Evolutionary conservation across 2,329 filamentous ascomycete genomes (phyloP), one percentile per base, ranked within the genome.

Genomic region (Sporothrix brunneoviolacea): DNA sequence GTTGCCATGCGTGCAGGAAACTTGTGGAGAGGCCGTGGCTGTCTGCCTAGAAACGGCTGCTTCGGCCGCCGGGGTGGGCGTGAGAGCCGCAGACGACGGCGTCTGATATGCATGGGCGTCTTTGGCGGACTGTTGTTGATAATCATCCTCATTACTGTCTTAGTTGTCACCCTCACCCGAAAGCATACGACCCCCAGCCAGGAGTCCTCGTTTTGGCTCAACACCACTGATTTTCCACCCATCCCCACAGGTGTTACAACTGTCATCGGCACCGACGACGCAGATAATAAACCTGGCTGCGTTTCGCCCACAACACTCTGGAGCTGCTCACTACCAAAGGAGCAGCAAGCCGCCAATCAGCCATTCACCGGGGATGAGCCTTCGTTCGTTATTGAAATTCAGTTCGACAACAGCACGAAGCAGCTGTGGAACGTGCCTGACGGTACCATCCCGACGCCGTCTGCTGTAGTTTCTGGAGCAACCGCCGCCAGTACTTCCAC

Each of bases 261-360:
- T 0, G 77, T 96, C 15, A 79, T 86, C 15, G 85, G 84, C 5
- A 81, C 89, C 0, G 79, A 87, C 58, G 82, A 85, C 44, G 76
- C 77, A 0, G 69, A 76, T 2, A 70, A 79, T n/a, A 76, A 80
- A 48, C 79, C 79, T 19, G 80, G 78, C 7, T 97, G 91, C 58
- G 82, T 91, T 4, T 71, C 75, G 8, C 85, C 85, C 1, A 73
- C 80, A 9, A 87, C 86, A 0, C 66, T 93, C 49, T 97, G 91
- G 91, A 94, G 86, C 62, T 97, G 91, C 64, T 78, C 83, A 10
- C 67, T 95, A 15, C 89, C 91, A 3, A 89, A 89, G 62, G 88
- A 90, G 58, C 69, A 88, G 53, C 86, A 91, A 38, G 68, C 75
- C 4, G 74, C 76, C 1, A 79, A 84, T 38, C 69, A 73, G 2